These are phyloP conservation scores for Mycena alexandri DNA, from an alignment of 768 basidiomycete genomes.

Conservation along the genomic window DNA sequence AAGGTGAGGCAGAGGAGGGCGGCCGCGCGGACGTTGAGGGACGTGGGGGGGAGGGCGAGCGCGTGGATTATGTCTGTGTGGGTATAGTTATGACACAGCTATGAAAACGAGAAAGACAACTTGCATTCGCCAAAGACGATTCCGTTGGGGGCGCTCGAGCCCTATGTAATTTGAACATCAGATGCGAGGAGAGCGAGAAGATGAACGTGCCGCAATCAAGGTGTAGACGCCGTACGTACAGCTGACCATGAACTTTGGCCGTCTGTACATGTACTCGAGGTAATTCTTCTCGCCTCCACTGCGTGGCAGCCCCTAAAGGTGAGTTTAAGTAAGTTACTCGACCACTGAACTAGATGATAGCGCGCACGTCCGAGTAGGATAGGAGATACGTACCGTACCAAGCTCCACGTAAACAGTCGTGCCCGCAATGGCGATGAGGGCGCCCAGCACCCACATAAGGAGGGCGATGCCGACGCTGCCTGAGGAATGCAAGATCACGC, in stretches of 20 bases:
- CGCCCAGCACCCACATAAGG: slow-evolving; percentile 60
- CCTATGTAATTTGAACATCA: slow-evolving; percentile 11
- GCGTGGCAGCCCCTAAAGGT: slow-evolving; percentile 65
- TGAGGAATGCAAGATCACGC: slow-evolving; percentile 51
- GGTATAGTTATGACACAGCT: background rate
- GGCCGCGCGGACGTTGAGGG: slow-evolving; percentile 42
- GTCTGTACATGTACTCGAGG: slow-evolving; percentile 70
- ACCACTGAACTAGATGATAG: too few relatives aligned
- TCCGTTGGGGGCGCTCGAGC: slow-evolving; percentile 46
- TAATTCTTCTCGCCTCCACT: slow-evolving; percentile 83
- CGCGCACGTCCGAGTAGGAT: too few relatives aligned
- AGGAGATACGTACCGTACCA: slow-evolving; percentile 55
- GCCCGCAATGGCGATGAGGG: slow-evolving; percentile 54
- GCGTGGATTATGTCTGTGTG: slow-evolving; percentile 50
- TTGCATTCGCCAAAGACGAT: slow-evolving; percentile 74
- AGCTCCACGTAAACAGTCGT: slow-evolving; percentile 58
- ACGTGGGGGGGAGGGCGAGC: slow-evolving; percentile 45
- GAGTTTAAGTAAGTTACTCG: too few relatives aligned
- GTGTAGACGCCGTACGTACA: slow-evolving; percentile 69
- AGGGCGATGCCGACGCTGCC: slow-evolving; percentile 58
- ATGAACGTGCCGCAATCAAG: too few relatives aligned
- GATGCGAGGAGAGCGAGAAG: too few relatives aligned
- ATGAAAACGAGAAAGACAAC: slow-evolving; percentile 1
- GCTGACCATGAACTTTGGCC: slow-evolving; percentile 67
- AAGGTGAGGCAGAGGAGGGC: slow-evolving; percentile 54